These are phyloP conservation scores for Aurantiochytrium sp. DNA, from an alignment of 108 stramenopile genomes.

Conservation along the genomic window DNA sequence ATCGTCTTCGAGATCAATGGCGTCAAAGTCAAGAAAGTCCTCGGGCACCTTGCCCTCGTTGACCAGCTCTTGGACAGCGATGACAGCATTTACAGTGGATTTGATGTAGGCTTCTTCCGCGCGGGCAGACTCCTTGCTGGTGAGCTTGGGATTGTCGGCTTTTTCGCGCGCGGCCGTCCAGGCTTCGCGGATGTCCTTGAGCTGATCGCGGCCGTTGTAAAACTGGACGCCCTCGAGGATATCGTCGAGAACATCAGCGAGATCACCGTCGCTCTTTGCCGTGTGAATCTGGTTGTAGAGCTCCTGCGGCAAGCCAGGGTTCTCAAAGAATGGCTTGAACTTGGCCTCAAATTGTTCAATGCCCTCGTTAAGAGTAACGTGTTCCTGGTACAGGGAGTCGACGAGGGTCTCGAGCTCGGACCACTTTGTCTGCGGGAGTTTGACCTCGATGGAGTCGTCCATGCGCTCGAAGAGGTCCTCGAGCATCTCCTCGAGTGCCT, in stretches of 20 bases:
- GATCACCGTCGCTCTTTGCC: neutral
- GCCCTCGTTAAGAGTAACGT: neutral
- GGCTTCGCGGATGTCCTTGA: neutral
- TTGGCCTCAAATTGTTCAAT: neutral
- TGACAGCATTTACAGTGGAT: neutral
- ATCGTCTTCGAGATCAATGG: neutral
- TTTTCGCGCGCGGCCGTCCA: neutral
- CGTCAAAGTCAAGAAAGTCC: slow-evolving; percentile 9
- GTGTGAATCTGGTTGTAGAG: neutral
- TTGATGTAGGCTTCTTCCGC: neutral
- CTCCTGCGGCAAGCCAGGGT: neutral
- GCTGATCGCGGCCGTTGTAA: neutral
- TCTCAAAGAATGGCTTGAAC: neutral
- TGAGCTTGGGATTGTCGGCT: neutral
- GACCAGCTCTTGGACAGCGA: neutral
- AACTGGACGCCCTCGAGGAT: slow-evolving; percentile 2
- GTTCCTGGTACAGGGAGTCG: neutral
- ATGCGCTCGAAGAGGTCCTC: slow-evolving; percentile 11
- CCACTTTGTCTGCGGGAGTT: neutral
- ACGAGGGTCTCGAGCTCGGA: neutral
- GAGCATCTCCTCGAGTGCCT: slow-evolving; percentile 10
- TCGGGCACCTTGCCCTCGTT: neutral
- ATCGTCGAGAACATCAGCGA: neutral
- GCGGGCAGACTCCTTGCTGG: neutral
- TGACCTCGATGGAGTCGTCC: neutral